Conservation (phyloP, 2,329 filamentous ascomycete genomes). For the Diaporthe caulivora region DNA sequence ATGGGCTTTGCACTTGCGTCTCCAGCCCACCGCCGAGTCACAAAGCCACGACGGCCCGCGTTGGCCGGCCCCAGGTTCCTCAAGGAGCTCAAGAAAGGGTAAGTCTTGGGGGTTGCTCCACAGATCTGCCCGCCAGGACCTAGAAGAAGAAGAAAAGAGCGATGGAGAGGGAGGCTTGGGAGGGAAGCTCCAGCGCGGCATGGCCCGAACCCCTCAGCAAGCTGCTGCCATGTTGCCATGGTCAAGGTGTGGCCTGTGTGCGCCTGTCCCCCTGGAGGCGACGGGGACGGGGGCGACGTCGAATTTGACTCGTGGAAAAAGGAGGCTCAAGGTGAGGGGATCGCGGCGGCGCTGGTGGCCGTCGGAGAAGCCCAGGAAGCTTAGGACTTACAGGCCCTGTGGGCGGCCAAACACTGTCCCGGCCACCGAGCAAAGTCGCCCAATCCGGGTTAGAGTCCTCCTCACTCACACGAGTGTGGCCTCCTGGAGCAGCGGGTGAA, state of each 20-base stretch:
- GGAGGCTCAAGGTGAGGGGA: slow-evolving; percentile 31
- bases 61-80: slow-evolving; percentile 20
- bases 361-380: slow-evolving; percentile 31
- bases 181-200: not conserved
- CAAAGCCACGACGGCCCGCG: slow-evolving; percentile 35
- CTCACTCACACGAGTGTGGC: too few species aligned
- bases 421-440: slow-evolving; percentile 34
- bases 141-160: not conserved
- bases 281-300: slow-evolving; percentile 4
- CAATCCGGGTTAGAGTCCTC: not conserved
- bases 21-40: not conserved
- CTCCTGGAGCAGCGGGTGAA: not conserved
- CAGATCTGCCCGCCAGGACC: not conserved
- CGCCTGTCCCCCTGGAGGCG: not conserved
- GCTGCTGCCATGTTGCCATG: too few species aligned
- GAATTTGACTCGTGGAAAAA: slow-evolving; percentile 49
- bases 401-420: slow-evolving; percentile 38
- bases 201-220: slow-evolving; percentile 15
- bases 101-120: not conserved
- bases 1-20: slow-evolving; percentile 7
- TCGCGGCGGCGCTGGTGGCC: slow-evolving; percentile 28
- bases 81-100: slow-evolving; percentile 2
- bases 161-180: not conserved
- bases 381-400: not conserved
- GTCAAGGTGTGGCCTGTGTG: not conserved